phyloP scores from a whole-genome alignment of 495 filamentous ascomycete genomes.

The Xylona heveae region DNA sequence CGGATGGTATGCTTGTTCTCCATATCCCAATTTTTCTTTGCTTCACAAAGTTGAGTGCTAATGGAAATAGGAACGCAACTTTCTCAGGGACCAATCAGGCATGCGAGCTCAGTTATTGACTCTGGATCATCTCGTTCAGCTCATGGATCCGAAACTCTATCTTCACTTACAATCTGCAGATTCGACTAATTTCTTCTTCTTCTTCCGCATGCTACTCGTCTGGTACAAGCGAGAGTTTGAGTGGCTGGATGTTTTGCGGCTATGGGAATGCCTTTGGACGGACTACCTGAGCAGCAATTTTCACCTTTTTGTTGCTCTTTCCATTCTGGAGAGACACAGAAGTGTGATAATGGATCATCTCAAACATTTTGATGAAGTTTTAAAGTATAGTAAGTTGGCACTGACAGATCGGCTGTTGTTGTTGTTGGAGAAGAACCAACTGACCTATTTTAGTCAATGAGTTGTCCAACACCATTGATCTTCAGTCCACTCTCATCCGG shows the following conservation, averaged over 20 bases:
- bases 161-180: slow-evolving; percentile 74
- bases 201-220: slow-evolving; percentile 94
- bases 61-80: slow-evolving; percentile 55
- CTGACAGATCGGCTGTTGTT: no score
- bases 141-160: slow-evolving; percentile 91
- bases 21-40: slow-evolving; percentile 1
- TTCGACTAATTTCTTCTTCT: slow-evolving; percentile 98
- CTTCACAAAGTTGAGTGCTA: neutral
- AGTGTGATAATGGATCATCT: slow-evolving; percentile 89
- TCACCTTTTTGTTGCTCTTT: slow-evolving; percentile 83
- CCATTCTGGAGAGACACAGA: slow-evolving; percentile 88
- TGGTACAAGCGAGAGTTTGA: slow-evolving; percentile 97
- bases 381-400: slow-evolving; percentile 64
- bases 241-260: slow-evolving; percentile 63
- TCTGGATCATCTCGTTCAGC: slow-evolving; percentile 79
- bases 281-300: slow-evolving; percentile 75
- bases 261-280: slow-evolving; percentile 94
- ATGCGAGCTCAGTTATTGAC: slow-evolving; percentile 84
- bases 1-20: slow-evolving; percentile 41
- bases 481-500: slow-evolving; percentile 60
- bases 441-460: slow-evolving; percentile 51
- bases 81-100: slow-evolving; percentile 83
- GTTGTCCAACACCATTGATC: slow-evolving; percentile 77
- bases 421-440: no score
- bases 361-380: slow-evolving; percentile 85